Evolutionary conservation across 768 basidiomycete genomes (phyloP).

Genomic region (Gymnopilus junonius): DNA sequence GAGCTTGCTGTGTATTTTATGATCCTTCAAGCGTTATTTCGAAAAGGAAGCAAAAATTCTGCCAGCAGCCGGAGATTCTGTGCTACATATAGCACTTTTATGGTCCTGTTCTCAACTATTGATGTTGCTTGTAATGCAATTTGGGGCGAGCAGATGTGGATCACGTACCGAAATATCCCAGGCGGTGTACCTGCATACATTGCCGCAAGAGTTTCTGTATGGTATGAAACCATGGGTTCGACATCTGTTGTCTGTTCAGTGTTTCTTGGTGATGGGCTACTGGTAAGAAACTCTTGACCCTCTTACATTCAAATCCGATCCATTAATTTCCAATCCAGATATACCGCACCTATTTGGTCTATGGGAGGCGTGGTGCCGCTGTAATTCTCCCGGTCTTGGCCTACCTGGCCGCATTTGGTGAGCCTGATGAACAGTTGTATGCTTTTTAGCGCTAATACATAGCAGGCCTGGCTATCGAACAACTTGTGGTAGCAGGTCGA

Average conservation of each 20-base stretch:
- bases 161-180: slow-evolving; percentile 26
- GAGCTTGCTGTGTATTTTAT: slow-evolving; percentile 27
- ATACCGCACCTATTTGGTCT: slow-evolving; percentile 32
- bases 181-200: slow-evolving; percentile 28
- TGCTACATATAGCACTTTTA: slow-evolving; percentile 25
- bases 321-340: slow-evolving; percentile 21
- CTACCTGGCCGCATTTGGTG: slow-evolving; percentile 30
- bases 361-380: slow-evolving; percentile 20
- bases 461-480: slow-evolving; percentile 37
- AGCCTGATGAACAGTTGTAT: not conserved
- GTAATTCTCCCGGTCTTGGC: slow-evolving; percentile 26
- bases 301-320: not conserved
- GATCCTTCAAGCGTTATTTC: slow-evolving; percentile 20
- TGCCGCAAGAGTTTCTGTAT: slow-evolving; percentile 23
- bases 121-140: slow-evolving; percentile 29
- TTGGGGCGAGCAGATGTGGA: slow-evolving; percentile 35
- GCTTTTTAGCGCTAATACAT: not conserved
- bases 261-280: slow-evolving; percentile 33
- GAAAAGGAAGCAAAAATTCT: slow-evolving; percentile 13
- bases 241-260: slow-evolving; percentile 28
- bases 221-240: slow-evolving; percentile 33
- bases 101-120: slow-evolving; percentile 28
- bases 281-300: slow-evolving; percentile 18
- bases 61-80: slow-evolving; percentile 21
- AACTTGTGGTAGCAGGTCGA: slow-evolving; percentile 37